Percentiles rank a stretch among this genome's conserved stretches.
phyloP scores from a whole-genome alignment of 306 rosid species.

The Castanea crenata region DNA sequence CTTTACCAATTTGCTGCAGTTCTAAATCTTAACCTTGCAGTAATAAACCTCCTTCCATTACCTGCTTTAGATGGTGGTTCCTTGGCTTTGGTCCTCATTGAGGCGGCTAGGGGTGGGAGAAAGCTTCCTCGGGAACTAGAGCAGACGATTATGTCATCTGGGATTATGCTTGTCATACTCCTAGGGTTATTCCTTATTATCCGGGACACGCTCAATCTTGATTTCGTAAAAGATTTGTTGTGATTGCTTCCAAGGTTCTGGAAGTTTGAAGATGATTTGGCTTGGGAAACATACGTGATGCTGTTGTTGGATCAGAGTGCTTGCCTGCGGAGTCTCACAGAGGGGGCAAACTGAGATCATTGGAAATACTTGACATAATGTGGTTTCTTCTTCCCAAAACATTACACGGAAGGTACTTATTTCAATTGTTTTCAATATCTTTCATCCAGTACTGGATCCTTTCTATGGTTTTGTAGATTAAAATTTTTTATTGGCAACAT shows the following conservation, averaged over 20 bases:
- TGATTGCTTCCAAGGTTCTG: constrained; percentile 28
- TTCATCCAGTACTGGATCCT: constrained; percentile 33
- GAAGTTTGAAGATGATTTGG: constrained; percentile 17
- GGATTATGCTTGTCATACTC: constrained; percentile 74
- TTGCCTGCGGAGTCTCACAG: constrained; percentile 22
- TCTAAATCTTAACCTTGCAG: constrained; percentile 81
- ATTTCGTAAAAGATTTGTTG: constrained; percentile 75
- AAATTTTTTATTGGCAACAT: constrained; percentile 31
- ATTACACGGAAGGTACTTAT: constrained; percentile 24
- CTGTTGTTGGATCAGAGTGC: constrained; percentile 29
- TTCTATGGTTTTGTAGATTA: constrained; percentile 39
- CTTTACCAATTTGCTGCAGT: constrained; percentile 87
- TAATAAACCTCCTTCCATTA: constrained; percentile 86
- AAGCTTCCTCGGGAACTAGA: constrained; percentile 87
- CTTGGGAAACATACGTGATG: constrained; percentile 23
- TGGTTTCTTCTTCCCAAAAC: constrained; percentile 32
- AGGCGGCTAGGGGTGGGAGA: constrained; percentile 95
- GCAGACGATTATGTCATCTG: constrained; percentile 91
- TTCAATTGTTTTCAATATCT: constrained; percentile 26
- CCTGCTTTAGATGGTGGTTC: constrained; percentile 93
- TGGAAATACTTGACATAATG: constrained; percentile 28
- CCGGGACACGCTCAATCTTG: constrained; percentile 90
- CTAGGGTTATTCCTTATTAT: constrained; percentile 80
- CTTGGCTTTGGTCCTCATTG: constrained; percentile 76
- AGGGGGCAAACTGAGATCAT: constrained; percentile 23